A percentile compares a stretch with the other conserved stretches of the same genome.
Evolutionary conservation across 2,329 filamentous ascomycete genomes (phyloP).

Genomic region (Ceratocystiopsis brevicomis): DNA sequence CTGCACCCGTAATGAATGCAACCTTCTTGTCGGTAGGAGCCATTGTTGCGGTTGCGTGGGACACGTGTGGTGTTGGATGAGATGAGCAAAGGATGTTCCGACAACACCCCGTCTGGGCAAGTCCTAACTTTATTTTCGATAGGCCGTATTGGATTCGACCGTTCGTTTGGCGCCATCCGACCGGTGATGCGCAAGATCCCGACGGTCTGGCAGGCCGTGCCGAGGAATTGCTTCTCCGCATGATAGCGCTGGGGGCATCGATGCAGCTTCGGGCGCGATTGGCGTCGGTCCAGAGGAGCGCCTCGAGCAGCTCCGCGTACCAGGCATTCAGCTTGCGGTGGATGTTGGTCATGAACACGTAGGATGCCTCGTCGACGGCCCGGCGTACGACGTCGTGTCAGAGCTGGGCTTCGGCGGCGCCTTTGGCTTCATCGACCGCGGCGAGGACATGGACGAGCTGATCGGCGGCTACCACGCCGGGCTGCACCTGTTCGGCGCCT

Average conservation of each 20-base stretch:
- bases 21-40: conserved; percentile 1
- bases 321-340: conserved; percentile 2
- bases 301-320: conserved; percentile 1
- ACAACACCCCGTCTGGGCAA: too few species aligned
- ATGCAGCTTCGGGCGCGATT: too few species aligned
- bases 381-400: conserved; percentile 36
- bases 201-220: too few species aligned
- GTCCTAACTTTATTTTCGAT: too few species aligned
- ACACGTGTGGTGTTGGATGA: too few species aligned
- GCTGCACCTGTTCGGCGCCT: conserved; percentile 28
- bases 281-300: conserved; percentile 13
- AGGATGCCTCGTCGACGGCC: not conserved
- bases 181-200: too few species aligned
- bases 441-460: conserved; percentile 30
- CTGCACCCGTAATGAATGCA: conserved; percentile 2
- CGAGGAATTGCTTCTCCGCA: too few species aligned
- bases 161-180: too few species aligned
- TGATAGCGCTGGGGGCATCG: too few species aligned
- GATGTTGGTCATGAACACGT: not conserved
- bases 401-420: conserved; percentile 36
- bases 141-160: too few species aligned
- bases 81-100: too few species aligned
- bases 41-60: not conserved
- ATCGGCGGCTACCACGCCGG: conserved; percentile 36
- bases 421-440: conserved; percentile 35